Base-by-base conservation (phyloP, 169 alveolate species). In the Theileria equi region DNA sequence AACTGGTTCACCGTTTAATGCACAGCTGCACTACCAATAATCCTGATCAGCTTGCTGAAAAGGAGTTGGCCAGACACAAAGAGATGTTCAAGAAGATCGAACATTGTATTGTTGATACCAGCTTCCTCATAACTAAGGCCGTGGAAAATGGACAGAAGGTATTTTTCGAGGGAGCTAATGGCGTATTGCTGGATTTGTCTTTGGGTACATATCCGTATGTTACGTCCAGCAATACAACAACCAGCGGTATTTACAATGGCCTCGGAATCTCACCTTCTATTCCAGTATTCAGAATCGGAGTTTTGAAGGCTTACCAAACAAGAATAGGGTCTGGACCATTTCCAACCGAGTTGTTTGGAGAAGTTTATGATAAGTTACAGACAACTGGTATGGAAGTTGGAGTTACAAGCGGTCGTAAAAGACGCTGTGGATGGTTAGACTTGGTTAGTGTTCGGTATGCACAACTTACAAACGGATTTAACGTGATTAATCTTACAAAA, bases 401-500 rank as follows among this genome's bases (percentile, higher is more conserved):
- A n/a, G 89, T 96, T 10, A 93, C 98, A 1, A 96, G 98, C 5
- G 96, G 96, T 32, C 90, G 99, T 44, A 84, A 94, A 8, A 78
- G 99, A 53, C 91, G 99, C 54, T 94, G 98, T 65, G 99, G 99
- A 25, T 96, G 99, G 99, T 72, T 96, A 32, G 99, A 96, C 72
- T 61, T 95, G 17, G 94, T 93, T 34, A 90, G 90, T 57, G 81
- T 82, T 11, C 64, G 77, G 53, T 88, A 90, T 50, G 78, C 81
- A 0, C 79, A 80, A 49, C 32, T 68, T 10, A 58, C 94, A 16
- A 91, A 92, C 70, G 88, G 94, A 6, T 84, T 76, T 58, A 62
- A 90, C 58, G 80, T 92, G 25, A 57, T 96, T 17, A 93, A 93
- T 74, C 63, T 96, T 47, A 95, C 98, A 11, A 94, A 95, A 77